Evolutionary conservation across 208 protist species (phyloP).

Genomic region (Leishmania martiniquensis): DNA sequence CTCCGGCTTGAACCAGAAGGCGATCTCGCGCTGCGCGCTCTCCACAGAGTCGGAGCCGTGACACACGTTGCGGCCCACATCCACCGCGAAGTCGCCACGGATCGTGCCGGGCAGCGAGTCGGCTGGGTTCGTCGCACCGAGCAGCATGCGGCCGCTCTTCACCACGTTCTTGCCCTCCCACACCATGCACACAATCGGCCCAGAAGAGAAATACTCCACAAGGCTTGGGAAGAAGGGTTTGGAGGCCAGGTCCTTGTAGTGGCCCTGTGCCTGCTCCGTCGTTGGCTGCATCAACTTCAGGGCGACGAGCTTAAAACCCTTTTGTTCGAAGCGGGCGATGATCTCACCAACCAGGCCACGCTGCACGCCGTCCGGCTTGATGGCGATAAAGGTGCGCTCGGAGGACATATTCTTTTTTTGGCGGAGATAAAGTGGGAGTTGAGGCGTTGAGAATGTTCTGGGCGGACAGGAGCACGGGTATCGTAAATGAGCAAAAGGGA

Average conservation of each 20-base stretch:
- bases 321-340: slow-evolving; percentile 95
- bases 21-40: slow-evolving; percentile 95
- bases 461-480: not conserved
- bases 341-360: slow-evolving; percentile 94
- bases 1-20: slow-evolving; percentile 96
- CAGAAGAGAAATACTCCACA: slow-evolving; percentile 95
- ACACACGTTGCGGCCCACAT: slow-evolving; percentile 97
- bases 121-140: slow-evolving; percentile 96
- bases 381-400: slow-evolving; percentile 96
- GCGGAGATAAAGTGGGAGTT: not conserved
- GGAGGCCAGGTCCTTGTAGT: slow-evolving; percentile 90
- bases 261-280: slow-evolving; percentile 80
- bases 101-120: slow-evolving; percentile 96
- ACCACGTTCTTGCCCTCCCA: slow-evolving; percentile 97
- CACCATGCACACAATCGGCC: slow-evolving; percentile 98
- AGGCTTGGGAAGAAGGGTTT: slow-evolving; percentile 96
- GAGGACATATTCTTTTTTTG: slow-evolving; percentile 46
- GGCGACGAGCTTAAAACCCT: slow-evolving; percentile 96
- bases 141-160: slow-evolving; percentile 92
- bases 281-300: slow-evolving; percentile 93
- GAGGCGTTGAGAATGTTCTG: not conserved
- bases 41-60: slow-evolving; percentile 97
- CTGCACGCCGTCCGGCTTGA: slow-evolving; percentile 97
- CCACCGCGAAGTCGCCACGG: slow-evolving; percentile 96
- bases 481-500: not conserved